Evolutionary conservation across 2,329 filamentous ascomycete genomes (phyloP).

Genomic region (Monosporascus sp.): DNA sequence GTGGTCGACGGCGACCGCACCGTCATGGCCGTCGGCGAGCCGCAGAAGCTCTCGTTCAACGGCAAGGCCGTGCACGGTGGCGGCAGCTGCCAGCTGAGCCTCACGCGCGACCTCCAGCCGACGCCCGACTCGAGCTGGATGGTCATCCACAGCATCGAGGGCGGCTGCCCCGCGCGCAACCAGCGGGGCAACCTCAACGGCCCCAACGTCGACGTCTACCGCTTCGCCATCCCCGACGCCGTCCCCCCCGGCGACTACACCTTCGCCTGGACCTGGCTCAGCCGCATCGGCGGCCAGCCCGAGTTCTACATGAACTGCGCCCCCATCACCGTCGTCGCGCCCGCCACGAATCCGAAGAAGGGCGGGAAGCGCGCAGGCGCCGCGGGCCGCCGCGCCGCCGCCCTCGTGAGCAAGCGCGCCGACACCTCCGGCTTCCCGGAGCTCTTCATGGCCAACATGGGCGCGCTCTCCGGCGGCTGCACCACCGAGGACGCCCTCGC

Average conservation of each 20-base stretch:
- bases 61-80: slow-evolving; percentile 65
- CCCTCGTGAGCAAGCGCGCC: slow-evolving; percentile 12
- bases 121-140: slow-evolving; percentile 55
- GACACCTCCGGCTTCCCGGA: slow-evolving; percentile 50
- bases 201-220: slow-evolving; percentile 40
- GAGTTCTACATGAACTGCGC: slow-evolving; percentile 78
- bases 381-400: slow-evolving; percentile 5
- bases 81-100: slow-evolving; percentile 68
- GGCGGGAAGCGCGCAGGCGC: slow-evolving; percentile 6
- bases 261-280: slow-evolving; percentile 73
- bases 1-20: slow-evolving; percentile 39
- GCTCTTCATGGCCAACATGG: slow-evolving; percentile 66
- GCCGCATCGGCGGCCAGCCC: slow-evolving; percentile 59
- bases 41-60: slow-evolving; percentile 45
- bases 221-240: slow-evolving; percentile 53
- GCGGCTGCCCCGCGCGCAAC: slow-evolving; percentile 58
- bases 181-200: slow-evolving; percentile 43
- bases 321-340: slow-evolving; percentile 46
- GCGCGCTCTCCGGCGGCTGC: slow-evolving; percentile 40
- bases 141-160: slow-evolving; percentile 66
- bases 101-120: slow-evolving; percentile 56
- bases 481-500: slow-evolving; percentile 44
- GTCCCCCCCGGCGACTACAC: slow-evolving; percentile 59
- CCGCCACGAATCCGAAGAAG: slow-evolving; percentile 16
- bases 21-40: slow-evolving; percentile 50